Evolutionary conservation across 495 filamentous ascomycete genomes (phyloP).

Genomic region (Neurospora sp.): DNA sequence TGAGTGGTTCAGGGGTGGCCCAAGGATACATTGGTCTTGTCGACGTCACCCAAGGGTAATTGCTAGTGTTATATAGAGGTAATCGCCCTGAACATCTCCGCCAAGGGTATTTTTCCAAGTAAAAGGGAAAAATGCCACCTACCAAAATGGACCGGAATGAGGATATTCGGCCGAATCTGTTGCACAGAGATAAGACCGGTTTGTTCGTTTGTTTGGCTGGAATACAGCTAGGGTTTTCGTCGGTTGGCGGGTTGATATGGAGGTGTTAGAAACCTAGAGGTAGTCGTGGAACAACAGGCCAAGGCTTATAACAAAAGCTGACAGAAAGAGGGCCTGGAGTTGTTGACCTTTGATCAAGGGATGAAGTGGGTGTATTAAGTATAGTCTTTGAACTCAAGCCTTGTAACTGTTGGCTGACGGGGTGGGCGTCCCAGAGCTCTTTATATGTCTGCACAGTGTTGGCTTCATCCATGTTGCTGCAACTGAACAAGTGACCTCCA

Average conservation of each 20-base stretch:
- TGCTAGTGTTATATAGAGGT: not conserved
- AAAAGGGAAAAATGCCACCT: not conserved
- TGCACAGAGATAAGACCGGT: constrained; percentile 20
- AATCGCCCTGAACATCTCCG: not conserved
- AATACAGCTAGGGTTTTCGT: constrained; percentile 1
- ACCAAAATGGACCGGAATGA: not conserved
- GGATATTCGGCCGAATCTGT: not conserved
- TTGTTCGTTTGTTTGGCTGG: constrained; percentile 14
- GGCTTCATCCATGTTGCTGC: not conserved
- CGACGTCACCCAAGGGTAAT: not conserved
- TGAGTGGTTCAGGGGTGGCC: not conserved
- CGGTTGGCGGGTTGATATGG: not conserved
- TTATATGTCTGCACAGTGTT: not conserved
- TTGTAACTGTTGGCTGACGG: not conserved
- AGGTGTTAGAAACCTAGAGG: not conserved
- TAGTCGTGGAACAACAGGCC: not conserved
- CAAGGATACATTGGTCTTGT: not conserved
- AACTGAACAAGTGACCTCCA: not conserved
- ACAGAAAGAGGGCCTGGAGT: not conserved
- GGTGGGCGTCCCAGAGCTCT: not conserved
- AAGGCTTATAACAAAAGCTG: not conserved
- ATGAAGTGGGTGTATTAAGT: not conserved
- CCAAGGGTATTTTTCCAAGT: not conserved
- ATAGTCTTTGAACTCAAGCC: not conserved
- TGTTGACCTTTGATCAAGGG: not conserved